These are phyloP conservation scores for Insectozyma bohioensis DNA, from an alignment of 1,139 yeast genomes.

Conservation along the genomic window DNA sequence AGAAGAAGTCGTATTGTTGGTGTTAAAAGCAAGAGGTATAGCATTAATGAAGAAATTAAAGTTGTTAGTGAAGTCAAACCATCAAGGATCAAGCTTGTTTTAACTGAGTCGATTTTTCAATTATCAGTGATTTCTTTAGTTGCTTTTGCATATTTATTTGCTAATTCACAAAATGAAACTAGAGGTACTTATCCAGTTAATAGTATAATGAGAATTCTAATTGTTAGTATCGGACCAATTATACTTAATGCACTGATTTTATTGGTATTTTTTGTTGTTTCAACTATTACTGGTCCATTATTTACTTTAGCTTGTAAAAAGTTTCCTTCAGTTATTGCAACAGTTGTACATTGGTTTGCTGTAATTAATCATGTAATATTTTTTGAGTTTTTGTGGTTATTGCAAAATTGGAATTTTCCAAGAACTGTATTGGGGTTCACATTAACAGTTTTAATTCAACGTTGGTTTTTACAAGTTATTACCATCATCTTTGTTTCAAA, in stretches of 20 bases:
- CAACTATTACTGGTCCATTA: constrained; percentile 49
- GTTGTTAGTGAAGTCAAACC: constrained; percentile 39
- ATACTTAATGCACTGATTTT: constrained; percentile 40
- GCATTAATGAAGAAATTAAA: constrained; percentile 23
- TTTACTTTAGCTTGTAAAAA: constrained; percentile 30
- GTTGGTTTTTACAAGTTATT: constrained; percentile 40
- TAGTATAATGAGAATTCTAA: constrained; percentile 37
- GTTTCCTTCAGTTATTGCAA: constrained; percentile 47
- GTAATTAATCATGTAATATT: constrained; percentile 41
- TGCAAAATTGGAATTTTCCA: constrained; percentile 54
- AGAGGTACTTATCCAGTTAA: constrained; percentile 28
- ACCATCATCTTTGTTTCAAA: constrained; percentile 43
- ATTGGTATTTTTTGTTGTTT: constrained; percentile 37
- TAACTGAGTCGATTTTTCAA: constrained; percentile 32
- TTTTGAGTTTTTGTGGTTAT: constrained; percentile 51
- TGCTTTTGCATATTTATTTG: constrained; percentile 41
- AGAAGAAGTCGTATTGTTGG: constrained; percentile 47
- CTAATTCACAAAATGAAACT: constrained; percentile 45
- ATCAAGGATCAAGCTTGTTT: constrained; percentile 33
- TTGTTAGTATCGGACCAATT: constrained; percentile 51
- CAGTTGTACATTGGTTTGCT: constrained; percentile 42
- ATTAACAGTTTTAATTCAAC: constrained; percentile 41
- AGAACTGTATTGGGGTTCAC: constrained; percentile 50
- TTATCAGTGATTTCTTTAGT: constrained; percentile 28
- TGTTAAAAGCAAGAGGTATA: constrained; percentile 29